These are phyloP conservation scores for Penicillium sp. DNA, from an alignment of 2,329 filamentous ascomycete species.

Conservation along the genomic window DNA sequence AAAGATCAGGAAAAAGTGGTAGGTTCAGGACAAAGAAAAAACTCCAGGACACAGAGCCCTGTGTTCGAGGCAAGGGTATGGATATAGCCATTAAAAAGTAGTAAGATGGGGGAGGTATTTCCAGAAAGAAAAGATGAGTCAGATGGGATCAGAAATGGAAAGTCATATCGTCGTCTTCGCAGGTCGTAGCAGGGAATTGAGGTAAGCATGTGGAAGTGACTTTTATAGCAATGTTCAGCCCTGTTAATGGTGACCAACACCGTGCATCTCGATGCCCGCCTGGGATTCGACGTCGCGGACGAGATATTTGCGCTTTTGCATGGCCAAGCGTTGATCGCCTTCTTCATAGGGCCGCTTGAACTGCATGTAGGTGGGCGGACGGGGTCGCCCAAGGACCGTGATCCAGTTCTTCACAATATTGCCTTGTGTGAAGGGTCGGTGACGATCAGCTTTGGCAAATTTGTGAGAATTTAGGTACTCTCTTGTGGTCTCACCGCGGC, in stretches of 20 bases:
- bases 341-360: slow-evolving; percentile 75
- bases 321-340: slow-evolving; percentile 81
- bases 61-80: slow-evolving; percentile 21
- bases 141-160: slow-evolving; percentile 10
- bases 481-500: slow-evolving; percentile 86
- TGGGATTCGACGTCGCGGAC: slow-evolving; percentile 52
- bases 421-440: slow-evolving; percentile 82
- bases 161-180: slow-evolving; percentile 24
- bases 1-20: slow-evolving; percentile 6
- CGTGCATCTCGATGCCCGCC: slow-evolving; percentile 70
- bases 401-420: slow-evolving; percentile 74
- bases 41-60: slow-evolving; percentile 4
- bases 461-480: slow-evolving; percentile 97
- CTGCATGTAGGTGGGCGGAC: slow-evolving; percentile 81
- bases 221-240: slow-evolving; percentile 13
- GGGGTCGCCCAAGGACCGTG: slow-evolving; percentile 75
- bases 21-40: slow-evolving; percentile 6
- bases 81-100: slow-evolving; percentile 19
- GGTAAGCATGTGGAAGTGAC: slow-evolving; percentile 8
- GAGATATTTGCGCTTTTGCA: slow-evolving; percentile 53
- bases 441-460: slow-evolving; percentile 86
- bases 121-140: slow-evolving; percentile 5
- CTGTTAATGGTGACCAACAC: slow-evolving; percentile 43
- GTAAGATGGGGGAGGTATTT: slow-evolving; percentile 10
- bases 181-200: slow-evolving; percentile 18